phyloP scores from a whole-genome alignment of 2,329 filamentous ascomycete species.

The Aurifilum marmelostoma region DNA sequence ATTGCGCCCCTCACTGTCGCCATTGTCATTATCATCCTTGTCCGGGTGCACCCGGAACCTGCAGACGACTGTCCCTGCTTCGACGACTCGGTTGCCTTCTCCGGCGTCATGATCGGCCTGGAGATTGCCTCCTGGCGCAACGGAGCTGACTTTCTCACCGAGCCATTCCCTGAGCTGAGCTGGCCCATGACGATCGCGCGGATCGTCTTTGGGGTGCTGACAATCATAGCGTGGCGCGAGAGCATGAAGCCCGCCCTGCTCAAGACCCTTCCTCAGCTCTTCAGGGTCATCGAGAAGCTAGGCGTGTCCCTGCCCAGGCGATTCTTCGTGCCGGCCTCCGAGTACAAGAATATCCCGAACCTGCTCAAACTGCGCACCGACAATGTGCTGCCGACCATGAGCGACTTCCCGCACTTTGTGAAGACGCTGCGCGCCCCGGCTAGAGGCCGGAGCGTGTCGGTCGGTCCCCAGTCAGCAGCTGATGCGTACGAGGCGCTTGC shows the following conservation, averaged over 20 bases:
- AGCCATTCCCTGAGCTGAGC: conserved; percentile 59
- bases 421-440: conserved; percentile 79
- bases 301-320: conserved; percentile 82
- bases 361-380: conserved; percentile 71
- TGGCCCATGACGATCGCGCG: conserved; percentile 65
- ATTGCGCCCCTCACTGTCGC: conserved; percentile 66
- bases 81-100: conserved; percentile 92
- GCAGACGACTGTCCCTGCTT: conserved; percentile 97
- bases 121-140: conserved; percentile 86
- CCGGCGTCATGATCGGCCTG: conserved; percentile 84
- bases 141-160: conserved; percentile 54
- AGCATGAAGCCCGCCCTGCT: conserved; percentile 84
- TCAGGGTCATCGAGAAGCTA: conserved; percentile 79
- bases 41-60: conserved; percentile 91
- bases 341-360: conserved; percentile 83
- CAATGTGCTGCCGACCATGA: conserved; percentile 88
- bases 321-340: conserved; percentile 87
- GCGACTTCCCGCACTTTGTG: conserved; percentile 81
- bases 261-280: conserved; percentile 78
- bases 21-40: conserved; percentile 71
- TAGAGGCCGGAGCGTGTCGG: conserved; percentile 78
- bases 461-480: conserved; percentile 93
- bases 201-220: conserved; percentile 76
- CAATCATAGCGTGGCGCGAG: conserved; percentile 89
- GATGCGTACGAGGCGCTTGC: conserved; percentile 96